Percentiles rank a stretch among this genome's conserved stretches.
These are phyloP conservation scores for Umbelopsis isabellina DNA, from an alignment of 192 early-diverging fungal species.

Conservation along the genomic window DNA sequence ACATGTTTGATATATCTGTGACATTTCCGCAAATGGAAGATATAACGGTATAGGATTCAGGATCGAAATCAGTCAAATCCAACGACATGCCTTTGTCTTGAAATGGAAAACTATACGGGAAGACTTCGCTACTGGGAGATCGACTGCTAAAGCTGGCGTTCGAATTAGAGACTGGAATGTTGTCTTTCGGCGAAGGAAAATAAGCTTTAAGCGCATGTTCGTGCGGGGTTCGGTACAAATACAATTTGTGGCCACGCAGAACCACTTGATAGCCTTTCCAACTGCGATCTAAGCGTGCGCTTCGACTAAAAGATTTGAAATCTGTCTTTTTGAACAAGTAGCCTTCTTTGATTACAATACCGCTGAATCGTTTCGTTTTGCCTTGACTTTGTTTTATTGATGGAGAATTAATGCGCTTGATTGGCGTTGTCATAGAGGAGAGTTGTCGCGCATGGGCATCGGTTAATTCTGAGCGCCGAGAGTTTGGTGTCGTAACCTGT, in stretches of 20 bases:
- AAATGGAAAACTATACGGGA: constrained; percentile 5
- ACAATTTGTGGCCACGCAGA: constrained; percentile 74
- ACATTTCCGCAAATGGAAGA: not conserved
- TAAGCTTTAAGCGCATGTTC: constrained; percentile 50
- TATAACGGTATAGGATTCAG: constrained; percentile 47
- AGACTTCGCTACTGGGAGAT: constrained; percentile 23
- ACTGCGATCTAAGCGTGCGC: constrained; percentile 58
- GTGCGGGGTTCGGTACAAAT: constrained; percentile 69
- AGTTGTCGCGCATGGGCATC: constrained; percentile 1
- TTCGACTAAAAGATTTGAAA: constrained; percentile 63
- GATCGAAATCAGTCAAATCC: constrained; percentile 61
- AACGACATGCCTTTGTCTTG: constrained; percentile 35
- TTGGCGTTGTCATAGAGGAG: not conserved
- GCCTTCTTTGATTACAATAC: constrained; percentile 56
- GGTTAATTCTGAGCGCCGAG: not conserved
- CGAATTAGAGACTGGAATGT: not conserved
- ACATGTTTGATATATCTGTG: constrained; percentile 4
- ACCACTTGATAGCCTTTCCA: constrained; percentile 81
- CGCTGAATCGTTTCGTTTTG: constrained; percentile 30
- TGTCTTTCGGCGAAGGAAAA: constrained; percentile 34
- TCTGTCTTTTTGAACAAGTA: constrained; percentile 78
- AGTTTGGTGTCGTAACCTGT: not conserved
- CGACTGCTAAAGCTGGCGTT: not conserved
- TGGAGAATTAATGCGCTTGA: not conserved
- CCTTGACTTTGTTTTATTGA: not conserved